phyloP scores from a whole-genome alignment of 2,329 filamentous ascomycete genomes.

The Aspergillus neoniger region DNA sequence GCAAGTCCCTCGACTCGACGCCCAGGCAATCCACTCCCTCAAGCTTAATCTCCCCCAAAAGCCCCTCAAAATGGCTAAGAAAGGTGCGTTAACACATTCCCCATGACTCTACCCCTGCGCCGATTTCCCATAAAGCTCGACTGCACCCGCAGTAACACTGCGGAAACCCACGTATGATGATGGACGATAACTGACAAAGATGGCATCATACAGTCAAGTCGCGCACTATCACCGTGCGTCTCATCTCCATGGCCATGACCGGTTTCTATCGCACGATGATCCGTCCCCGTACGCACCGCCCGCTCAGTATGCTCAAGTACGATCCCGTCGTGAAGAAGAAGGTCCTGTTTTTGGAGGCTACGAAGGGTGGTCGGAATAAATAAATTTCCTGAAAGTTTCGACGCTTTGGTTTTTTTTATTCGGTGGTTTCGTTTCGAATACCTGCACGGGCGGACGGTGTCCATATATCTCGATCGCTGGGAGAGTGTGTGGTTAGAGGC shows the following conservation, averaged over 20 bases:
- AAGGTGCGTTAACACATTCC: conserved; percentile 32
- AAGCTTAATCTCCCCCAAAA: background rate
- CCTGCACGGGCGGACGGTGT: too few species aligned
- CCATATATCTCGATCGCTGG: too few species aligned
- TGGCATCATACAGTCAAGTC: conserved; percentile 68
- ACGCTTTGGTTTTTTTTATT: too few species aligned
- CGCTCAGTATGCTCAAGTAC: conserved; percentile 98
- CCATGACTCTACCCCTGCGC: too few species aligned
- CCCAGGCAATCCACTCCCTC: background rate
- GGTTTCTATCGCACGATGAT: conserved; percentile 94
- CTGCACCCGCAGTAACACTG: background rate
- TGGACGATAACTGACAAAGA: conserved; percentile 13
- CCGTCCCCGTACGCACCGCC: conserved; percentile 75
- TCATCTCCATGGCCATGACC: conserved; percentile 98
- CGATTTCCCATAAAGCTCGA: background rate
- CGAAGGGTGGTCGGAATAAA: conserved; percentile 67
- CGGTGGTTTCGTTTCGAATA: too few species aligned
- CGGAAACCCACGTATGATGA: background rate
- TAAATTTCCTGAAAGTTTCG: too few species aligned
- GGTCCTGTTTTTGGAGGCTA: conserved; percentile 93
- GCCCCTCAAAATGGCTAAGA: conserved; percentile 46
- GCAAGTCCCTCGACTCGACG: background rate
- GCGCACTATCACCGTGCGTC: conserved; percentile 87
- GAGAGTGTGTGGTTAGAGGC: too few species aligned
- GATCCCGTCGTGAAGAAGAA: conserved; percentile 96